phyloP scores from a whole-genome alignment of 1,284 basidiomycete genomes.

The Vanrija sp. region DNA sequence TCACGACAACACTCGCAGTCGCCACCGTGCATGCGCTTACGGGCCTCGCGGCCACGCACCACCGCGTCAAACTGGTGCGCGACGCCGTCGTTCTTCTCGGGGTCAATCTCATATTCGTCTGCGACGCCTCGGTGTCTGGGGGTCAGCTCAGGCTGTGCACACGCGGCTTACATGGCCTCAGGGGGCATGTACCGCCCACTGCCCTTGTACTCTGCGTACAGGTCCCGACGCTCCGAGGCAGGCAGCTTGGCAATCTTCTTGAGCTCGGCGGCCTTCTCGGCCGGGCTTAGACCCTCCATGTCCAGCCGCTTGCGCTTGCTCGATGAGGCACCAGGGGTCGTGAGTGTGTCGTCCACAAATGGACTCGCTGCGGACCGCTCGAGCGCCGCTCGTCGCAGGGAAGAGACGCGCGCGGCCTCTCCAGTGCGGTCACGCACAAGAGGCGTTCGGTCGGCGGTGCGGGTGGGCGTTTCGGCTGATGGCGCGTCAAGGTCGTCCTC shows the following conservation, averaged over 20 bases:
- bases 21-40: conserved; percentile 65
- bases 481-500: conserved; percentile 5
- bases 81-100: conserved; percentile 61
- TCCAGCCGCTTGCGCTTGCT: conserved; percentile 18
- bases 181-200: conserved; percentile 37
- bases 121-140: conserved; percentile 56
- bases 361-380: not conserved
- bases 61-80: conserved; percentile 70
- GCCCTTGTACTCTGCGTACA: conserved; percentile 41
- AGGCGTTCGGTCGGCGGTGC: conserved; percentile 3
- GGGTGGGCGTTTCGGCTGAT: not conserved
- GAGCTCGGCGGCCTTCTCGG: conserved; percentile 27
- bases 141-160: not conserved
- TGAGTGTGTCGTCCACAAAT: not conserved
- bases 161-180: conserved; percentile 30
- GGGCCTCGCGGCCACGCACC: conserved; percentile 63
- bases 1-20: conserved; percentile 82
- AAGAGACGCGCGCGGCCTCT: not conserved
- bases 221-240: conserved; percentile 26
- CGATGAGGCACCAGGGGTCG: not conserved
- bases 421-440: conserved; percentile 31
- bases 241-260: conserved; percentile 28
- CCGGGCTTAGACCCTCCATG: conserved; percentile 28
- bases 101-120: conserved; percentile 64
- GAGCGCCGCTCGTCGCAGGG: conserved; percentile 2